phyloP scores from a whole-genome alignment of 805 yeast genomes.

The Wickerhamiella parazyma region DNA sequence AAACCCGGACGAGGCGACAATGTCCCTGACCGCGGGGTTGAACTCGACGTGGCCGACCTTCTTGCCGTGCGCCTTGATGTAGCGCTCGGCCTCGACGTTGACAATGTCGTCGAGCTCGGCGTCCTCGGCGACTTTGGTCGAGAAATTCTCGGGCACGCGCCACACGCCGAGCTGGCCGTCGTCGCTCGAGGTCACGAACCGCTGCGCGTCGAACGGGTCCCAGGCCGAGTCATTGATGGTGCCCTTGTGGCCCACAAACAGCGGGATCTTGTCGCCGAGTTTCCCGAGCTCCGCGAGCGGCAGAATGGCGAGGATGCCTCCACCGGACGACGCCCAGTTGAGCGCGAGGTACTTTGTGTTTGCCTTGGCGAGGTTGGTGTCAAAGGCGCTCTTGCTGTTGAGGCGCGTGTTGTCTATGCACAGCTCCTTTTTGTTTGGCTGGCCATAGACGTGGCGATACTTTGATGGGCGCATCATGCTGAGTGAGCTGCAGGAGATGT shows the following conservation, averaged over 20 bases:
- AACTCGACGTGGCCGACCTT: constrained; percentile 86
- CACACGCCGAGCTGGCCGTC: constrained; percentile 75
- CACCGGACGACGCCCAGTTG: constrained; percentile 91
- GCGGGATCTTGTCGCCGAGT: constrained; percentile 82
- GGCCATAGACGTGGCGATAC: constrained; percentile 93
- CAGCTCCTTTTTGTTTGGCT: constrained; percentile 57
- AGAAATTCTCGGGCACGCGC: constrained; percentile 74
- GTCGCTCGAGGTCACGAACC: constrained; percentile 68
- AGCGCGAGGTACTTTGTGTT: constrained; percentile 78
- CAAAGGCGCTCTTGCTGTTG: constrained; percentile 74
- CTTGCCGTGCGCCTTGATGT: constrained; percentile 73
- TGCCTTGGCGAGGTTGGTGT: constrained; percentile 73
- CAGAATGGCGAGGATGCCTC: constrained; percentile 93
- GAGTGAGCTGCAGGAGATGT: no score
- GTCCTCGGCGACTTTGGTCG: constrained; percentile 38
- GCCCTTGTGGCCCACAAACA: constrained; percentile 92
- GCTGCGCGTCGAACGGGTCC: constrained; percentile 73
- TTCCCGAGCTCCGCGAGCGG: constrained; percentile 81
- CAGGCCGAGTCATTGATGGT: constrained; percentile 92
- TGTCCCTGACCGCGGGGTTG: constrained; percentile 79
- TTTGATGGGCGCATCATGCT: constrained; percentile 83
- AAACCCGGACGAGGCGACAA: constrained; percentile 78
- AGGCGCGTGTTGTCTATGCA: constrained; percentile 50
- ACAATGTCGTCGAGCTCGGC: constrained; percentile 38
- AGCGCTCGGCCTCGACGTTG: constrained; percentile 59